These are phyloP conservation scores for Osmanthus fragrans DNA, from an alignment of 257 asterid species.

Conservation along the genomic window DNA sequence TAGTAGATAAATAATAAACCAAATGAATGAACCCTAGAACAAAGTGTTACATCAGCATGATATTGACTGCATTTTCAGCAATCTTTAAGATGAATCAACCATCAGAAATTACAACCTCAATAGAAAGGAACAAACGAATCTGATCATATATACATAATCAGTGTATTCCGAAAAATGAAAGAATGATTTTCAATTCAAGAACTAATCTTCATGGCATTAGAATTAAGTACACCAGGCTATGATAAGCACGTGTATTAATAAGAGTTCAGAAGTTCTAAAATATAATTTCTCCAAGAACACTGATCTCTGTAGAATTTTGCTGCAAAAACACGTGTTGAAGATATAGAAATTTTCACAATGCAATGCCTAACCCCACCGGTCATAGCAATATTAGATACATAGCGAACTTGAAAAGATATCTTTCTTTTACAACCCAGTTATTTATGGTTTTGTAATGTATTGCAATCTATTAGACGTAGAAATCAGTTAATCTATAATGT, in stretches of 20 bases:
- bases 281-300: background rate
- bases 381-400: background rate
- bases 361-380: background rate
- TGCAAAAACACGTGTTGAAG: background rate
- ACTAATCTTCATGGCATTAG: background rate
- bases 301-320: background rate
- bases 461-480: background rate
- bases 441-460: background rate
- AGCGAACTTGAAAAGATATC: background rate
- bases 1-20: conserved; percentile 1
- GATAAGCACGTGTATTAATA: background rate
- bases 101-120: background rate
- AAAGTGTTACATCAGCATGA: conserved; percentile 5
- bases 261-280: background rate
- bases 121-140: background rate
- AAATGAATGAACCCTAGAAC: background rate
- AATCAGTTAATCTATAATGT: background rate
- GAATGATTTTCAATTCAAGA: background rate
- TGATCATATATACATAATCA: background rate
- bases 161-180: background rate
- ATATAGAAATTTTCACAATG: background rate
- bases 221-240: background rate
- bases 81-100: conserved; percentile 3
- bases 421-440: background rate
- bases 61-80: background rate